Percentiles rank a stretch among this genome's conserved stretches.
These are phyloP conservation scores for Angomonas deanei DNA, from an alignment of 208 protist species.

Conservation along the genomic window DNA sequence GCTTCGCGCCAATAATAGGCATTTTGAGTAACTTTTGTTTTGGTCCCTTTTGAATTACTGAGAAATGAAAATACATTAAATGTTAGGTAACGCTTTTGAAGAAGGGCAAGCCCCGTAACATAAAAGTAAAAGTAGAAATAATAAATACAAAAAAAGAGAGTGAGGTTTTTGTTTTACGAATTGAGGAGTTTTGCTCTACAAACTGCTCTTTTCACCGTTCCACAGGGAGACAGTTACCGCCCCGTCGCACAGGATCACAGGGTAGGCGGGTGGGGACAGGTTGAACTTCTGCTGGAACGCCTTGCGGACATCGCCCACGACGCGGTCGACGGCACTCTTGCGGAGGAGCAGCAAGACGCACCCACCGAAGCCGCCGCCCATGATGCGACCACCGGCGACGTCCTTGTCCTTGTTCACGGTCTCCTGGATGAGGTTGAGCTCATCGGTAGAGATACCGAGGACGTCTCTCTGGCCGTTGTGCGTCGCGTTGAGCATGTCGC, in stretches of 20 bases:
- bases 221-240: slow-evolving; percentile 41
- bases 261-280: slow-evolving; percentile 40
- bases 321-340: slow-evolving; percentile 39
- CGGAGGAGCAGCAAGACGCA: slow-evolving; percentile 57
- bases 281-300: slow-evolving; percentile 46
- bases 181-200: slow-evolving; percentile 18
- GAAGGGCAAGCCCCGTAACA: background rate
- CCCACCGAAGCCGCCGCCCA: slow-evolving; percentile 84
- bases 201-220: slow-evolving; percentile 12
- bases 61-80: no score
- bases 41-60: no score
- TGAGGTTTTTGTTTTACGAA: slow-evolving; percentile 1
- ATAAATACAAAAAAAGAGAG: background rate
- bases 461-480: slow-evolving; percentile 55
- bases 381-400: slow-evolving; percentile 65
- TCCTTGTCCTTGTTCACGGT: slow-evolving; percentile 47
- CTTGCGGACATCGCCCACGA: slow-evolving; percentile 31
- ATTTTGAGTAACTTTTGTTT: no score
- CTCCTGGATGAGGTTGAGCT: slow-evolving; percentile 71
- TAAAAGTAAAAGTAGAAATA: background rate
- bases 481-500: slow-evolving; percentile 52
- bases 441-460: slow-evolving; percentile 56
- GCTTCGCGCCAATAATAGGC: no score
- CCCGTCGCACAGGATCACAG: slow-evolving; percentile 46
- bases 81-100: no score